These are phyloP conservation scores for Cinnamomum chago DNA, from an alignment of 164 flowering plant genomes.

Conservation along the genomic window DNA sequence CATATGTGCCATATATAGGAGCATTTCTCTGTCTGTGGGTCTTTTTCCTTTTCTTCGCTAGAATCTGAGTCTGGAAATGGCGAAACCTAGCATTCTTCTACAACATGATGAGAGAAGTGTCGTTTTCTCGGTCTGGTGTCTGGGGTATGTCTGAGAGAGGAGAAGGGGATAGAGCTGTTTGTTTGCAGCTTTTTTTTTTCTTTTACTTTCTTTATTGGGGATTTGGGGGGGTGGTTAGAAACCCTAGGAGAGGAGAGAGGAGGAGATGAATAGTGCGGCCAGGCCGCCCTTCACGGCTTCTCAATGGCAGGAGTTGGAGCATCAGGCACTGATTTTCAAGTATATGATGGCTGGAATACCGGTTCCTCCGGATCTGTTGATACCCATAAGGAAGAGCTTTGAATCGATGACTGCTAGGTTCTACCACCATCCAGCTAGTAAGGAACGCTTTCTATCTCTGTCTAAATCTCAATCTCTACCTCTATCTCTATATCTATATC, in stretches of 20 bases:
- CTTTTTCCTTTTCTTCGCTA: too few species aligned
- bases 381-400: conserved; percentile 62
- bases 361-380: conserved; percentile 75
- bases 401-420: conserved; percentile 1
- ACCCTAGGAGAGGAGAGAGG: not conserved
- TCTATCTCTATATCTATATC: conserved; percentile 3
- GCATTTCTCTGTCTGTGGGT: too few species aligned
- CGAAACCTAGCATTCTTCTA: not conserved
- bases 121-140: not conserved
- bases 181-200: not conserved
- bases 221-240: not conserved
- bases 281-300: conserved; percentile 13
- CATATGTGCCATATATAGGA: too few species aligned
- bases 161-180: not conserved
- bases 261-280: not conserved
- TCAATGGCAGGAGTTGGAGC: conserved; percentile 95
- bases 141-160: not conserved
- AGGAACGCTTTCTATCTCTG: conserved; percentile 9
- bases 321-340: conserved; percentile 79
- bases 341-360: conserved; percentile 75
- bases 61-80: not conserved
- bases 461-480: not conserved
- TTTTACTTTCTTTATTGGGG: not conserved
- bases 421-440: conserved; percentile 47
- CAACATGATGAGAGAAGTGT: not conserved